Conservation (phyloP, 441 rosid species). For the Eutrema salsugineum region DNA sequence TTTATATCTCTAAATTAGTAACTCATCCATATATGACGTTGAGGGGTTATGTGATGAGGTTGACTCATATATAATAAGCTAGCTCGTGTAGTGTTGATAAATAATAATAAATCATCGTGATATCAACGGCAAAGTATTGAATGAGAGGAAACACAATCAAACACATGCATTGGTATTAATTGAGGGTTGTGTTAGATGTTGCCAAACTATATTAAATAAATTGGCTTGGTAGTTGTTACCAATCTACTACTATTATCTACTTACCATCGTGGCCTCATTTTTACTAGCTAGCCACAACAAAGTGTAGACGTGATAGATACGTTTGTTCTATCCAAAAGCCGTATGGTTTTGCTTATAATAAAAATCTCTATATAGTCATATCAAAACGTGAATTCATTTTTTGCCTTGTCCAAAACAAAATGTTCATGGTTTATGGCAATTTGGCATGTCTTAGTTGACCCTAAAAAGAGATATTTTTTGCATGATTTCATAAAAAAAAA, state of each 20-base stretch:
- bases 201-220: constrained; percentile 12
- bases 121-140: background rate
- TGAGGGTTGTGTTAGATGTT: constrained; percentile 2
- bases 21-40: background rate
- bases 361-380: background rate
- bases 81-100: background rate
- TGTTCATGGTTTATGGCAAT: background rate
- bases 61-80: background rate
- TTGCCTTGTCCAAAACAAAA: background rate
- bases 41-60: background rate
- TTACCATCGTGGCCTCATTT: constrained; percentile 4
- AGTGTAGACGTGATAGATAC: background rate
- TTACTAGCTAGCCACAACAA: background rate
- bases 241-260: constrained; percentile 1
- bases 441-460: background rate
- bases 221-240: constrained; percentile 6
- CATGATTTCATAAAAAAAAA: background rate
- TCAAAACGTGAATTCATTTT: background rate
- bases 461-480: background rate
- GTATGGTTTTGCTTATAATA: background rate
- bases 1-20: background rate
- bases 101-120: background rate
- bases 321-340: background rate
- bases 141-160: background rate
- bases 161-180: constrained; percentile 13